Conservation (phyloP, 2,329 filamentous ascomycete species). For the Sporothrix variecibatus region DNA sequence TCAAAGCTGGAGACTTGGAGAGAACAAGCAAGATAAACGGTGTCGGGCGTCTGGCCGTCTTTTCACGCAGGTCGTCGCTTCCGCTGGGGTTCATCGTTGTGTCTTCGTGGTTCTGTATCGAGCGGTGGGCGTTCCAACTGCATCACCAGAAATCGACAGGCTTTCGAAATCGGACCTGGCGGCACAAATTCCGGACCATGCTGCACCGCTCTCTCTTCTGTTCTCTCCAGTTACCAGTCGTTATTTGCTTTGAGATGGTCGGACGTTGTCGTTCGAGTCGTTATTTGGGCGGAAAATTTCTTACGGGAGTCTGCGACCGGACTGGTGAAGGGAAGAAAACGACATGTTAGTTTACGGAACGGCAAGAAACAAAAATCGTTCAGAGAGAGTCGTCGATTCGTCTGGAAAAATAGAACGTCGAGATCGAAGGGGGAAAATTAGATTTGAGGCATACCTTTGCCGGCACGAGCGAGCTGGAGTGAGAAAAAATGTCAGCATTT, state of each 20-base stretch:
- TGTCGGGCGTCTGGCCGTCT: background rate
- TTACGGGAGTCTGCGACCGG: constrained; percentile 34
- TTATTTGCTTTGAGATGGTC: background rate
- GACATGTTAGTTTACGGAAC: constrained; percentile 13
- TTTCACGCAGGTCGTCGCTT: background rate
- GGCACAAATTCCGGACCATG: background rate
- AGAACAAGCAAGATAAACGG: background rate
- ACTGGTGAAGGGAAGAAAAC: constrained; percentile 23
- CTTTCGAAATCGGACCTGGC: background rate
- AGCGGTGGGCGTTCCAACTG: background rate
- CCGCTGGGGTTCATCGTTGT: background rate
- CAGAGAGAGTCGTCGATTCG: background rate
- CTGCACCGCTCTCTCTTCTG: background rate
- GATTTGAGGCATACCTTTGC: constrained; percentile 86
- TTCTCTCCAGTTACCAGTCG: background rate
- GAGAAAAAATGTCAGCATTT: constrained; percentile 22
- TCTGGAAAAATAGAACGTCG: background rate
- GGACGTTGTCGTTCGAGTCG: background rate
- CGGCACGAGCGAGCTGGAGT: constrained; percentile 44
- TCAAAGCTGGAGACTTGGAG: background rate
- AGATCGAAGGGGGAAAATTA: constrained; percentile 71
- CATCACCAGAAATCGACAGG: background rate
- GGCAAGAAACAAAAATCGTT: background rate
- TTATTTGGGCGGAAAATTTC: background rate
- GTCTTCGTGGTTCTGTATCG: background rate